Conservation (phyloP, 257 asterid genomes). For the Nicotiana benthamiana region DNA sequence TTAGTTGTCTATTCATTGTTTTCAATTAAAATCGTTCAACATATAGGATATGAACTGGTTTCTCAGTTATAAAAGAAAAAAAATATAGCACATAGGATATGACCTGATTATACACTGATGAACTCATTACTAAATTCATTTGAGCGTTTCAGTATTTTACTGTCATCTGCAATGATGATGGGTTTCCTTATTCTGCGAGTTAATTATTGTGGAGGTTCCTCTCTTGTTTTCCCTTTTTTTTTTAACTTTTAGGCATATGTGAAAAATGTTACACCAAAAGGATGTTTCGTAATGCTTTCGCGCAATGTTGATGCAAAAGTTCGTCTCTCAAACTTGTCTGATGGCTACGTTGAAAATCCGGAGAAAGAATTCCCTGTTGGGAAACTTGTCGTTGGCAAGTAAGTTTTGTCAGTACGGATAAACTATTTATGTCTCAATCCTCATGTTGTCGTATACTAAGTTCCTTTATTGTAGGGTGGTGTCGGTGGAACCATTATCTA, state of each 20-base stretch:
- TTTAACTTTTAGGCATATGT: conserved; percentile 61
- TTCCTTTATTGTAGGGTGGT: conserved; percentile 53
- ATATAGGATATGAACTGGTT: background rate
- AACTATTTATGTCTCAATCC: background rate
- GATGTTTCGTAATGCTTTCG: conserved; percentile 81
- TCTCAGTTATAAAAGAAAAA: background rate
- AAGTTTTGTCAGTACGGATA: conserved; percentile 19
- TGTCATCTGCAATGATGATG: background rate
- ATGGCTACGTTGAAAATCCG: conserved; percentile 56
- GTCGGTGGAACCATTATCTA: conserved; percentile 76
- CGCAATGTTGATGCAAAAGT: conserved; percentile 80
- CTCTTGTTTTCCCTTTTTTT: background rate
- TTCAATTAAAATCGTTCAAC: background rate
- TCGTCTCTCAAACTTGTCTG: conserved; percentile 78
- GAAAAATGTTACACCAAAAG: conserved; percentile 64
- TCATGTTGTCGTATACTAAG: conserved; percentile 23
- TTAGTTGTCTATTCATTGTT: background rate
- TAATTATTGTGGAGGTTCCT: background rate
- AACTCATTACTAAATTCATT: background rate
- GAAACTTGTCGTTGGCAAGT: conserved; percentile 77
- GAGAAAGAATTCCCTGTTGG: conserved; percentile 76
- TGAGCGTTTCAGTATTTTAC: background rate
- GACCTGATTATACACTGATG: background rate
- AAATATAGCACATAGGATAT: background rate
- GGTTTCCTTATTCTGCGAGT: background rate